These are phyloP conservation scores for Fraxinus excelsior DNA, from an alignment of 257 asterid species.

Conservation along the genomic window DNA sequence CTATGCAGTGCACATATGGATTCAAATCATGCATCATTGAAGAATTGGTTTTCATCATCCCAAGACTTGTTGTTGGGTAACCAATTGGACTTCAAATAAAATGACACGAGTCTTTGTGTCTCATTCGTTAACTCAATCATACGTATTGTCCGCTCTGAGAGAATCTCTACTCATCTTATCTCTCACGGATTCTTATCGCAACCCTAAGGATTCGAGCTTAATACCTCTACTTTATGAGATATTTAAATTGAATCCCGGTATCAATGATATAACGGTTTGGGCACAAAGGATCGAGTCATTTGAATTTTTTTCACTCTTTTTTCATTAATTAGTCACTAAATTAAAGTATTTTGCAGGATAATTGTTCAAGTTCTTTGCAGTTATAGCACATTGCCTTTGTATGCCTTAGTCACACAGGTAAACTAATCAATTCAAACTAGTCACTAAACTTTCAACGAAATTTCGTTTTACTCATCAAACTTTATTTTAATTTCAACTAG, in stretches of 20 bases:
- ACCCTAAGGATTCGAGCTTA: too few species aligned
- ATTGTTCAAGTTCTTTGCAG: conserved; percentile 59
- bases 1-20: conserved; percentile 68
- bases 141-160: too few species aligned
- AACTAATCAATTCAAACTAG: not conserved
- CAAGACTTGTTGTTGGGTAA: conserved; percentile 77
- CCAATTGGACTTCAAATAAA: not conserved
- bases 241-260: too few species aligned
- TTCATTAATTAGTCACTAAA: not conserved
- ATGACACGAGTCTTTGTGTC: not conserved
- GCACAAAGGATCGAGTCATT: too few species aligned
- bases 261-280: too few species aligned
- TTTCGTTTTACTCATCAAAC: not conserved
- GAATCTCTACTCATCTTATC: too few species aligned
- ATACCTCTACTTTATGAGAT: too few species aligned
- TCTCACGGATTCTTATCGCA: too few species aligned
- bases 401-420: conserved; percentile 67
- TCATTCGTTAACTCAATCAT: too few species aligned
- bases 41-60: conserved; percentile 55
- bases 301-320: not conserved
- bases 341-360: conserved; percentile 33
- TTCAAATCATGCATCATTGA: conserved; percentile 93
- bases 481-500: not conserved
- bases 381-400: conserved; percentile 60
- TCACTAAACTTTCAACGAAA: not conserved